These are phyloP conservation scores for Fusarium camptoceras DNA, from an alignment of 2,329 filamentous ascomycete species.

Conservation along the genomic window DNA sequence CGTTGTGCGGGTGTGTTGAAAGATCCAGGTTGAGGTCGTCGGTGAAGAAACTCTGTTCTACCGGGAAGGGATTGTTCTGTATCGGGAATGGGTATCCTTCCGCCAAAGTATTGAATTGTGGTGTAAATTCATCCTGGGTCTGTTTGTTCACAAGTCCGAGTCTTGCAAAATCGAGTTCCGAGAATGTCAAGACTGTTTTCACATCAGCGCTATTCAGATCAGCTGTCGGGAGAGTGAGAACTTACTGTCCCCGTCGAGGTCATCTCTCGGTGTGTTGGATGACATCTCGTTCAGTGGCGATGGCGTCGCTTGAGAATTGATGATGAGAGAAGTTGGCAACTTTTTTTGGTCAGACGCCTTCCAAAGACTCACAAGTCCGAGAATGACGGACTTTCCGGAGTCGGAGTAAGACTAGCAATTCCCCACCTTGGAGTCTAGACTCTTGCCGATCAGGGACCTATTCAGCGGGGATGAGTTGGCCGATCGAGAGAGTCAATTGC, in stretches of 20 bases:
- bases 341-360: constrained; percentile 5
- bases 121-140: not conserved
- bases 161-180: constrained; percentile 34
- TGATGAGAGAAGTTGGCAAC: not conserved
- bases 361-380: constrained; percentile 1
- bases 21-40: not conserved
- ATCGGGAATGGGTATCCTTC: not conserved
- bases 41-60: not conserved
- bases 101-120: accelerated
- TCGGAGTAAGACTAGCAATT: constrained; percentile 15
- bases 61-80: not conserved
- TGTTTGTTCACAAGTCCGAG: constrained; percentile 9
- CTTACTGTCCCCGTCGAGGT: constrained; percentile 33
- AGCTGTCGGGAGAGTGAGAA: accelerated
- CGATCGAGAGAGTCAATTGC: not conserved
- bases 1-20: not conserved
- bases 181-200: constrained; percentile 28
- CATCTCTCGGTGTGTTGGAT: not conserved
- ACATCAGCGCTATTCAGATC: constrained; percentile 1
- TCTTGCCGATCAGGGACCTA: not conserved
- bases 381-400: constrained; percentile 25
- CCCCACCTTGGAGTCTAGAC: constrained; percentile 14
- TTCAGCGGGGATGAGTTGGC: not conserved
- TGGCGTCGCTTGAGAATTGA: accelerated
- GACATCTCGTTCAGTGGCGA: not conserved